Evolutionary conservation across 441 rosid species (phyloP), one percentile per base, ranked within the genome.

Genomic region (Bruguiera hainesii): DNA sequence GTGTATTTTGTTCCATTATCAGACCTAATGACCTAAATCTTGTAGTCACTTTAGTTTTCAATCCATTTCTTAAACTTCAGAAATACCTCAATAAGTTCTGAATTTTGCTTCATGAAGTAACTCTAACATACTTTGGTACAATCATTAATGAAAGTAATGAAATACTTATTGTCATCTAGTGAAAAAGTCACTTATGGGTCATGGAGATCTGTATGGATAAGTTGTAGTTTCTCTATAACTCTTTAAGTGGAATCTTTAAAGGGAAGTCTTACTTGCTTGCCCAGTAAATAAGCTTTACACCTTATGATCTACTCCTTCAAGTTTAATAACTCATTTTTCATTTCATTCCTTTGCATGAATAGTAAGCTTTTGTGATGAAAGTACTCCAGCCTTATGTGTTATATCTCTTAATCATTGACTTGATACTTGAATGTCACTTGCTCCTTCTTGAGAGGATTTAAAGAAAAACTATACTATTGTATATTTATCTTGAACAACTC

Each of bases 391-490:
- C 20, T 16, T 0, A 0, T 13, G 0, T 49, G 52, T 15, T 15
- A 49, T 0, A 0, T 49, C 2, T 49, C 1, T 13, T 0, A 1
- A 48, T 13, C n/a, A 9, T 0, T 4, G 6, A 0, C 6, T 0
- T 13, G 1, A 0, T 5, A 8, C 5, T 16, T 4, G 1, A 49
- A 49, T 16, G 7, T 5, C 7, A 49, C 5, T 0, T 49, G 19
- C 50, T 46, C 50, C 19, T 4, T 18, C 5, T 46, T 18, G 0
- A 46, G 18, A 46, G 15, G 18, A 46, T 46, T 46, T 18, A 46
- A 46, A 46, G 50, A 46, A 46, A 46, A 46, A 10, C 50, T 46
- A 1, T 46, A 0, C 0, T 1, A 0, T 18, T 46, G 2, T 4
- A 46, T 46, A 0, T 46, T 46, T 9, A 46, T 13, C 18, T 5